Base-by-base conservation (phyloP, 345 rosid genomes). In the Rhodomyrtus tomentosa region DNA sequence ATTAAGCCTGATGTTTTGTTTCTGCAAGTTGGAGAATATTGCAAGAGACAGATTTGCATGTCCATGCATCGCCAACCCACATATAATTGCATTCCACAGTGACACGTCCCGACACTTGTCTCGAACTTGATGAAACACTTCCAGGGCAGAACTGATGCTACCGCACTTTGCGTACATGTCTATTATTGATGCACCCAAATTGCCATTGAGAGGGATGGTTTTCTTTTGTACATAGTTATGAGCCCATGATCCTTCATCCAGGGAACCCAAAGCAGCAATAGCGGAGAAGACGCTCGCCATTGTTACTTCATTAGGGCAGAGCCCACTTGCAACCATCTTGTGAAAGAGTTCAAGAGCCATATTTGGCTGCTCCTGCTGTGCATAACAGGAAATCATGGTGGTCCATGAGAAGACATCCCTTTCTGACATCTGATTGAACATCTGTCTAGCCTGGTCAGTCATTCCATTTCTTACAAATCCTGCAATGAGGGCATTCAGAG, bases 131-230 rank as follows among this genome's bases (percentile, higher is more conserved):
- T 85, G 83, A 88, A 96, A 96, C 55, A 93, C 86, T 83, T 89
- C 89, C 73, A 94, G 84, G 58, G 96, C 98, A 73, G 89, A 82
- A 80, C 87, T 86, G 56, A 94, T 91, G 90, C 95, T 94, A 45
- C 99, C 94, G n/a, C 98, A 95, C 93, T 96, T 96, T 40, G 96
- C 94, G 52, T 96, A 96, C 99, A 96, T 96, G 90, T 96, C 96
- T 24, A 96, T 92, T 48, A 96, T 86, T 56, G 98, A 91, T 81
- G 99, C 96, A 80, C 92, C 91, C 84, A 96, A 88, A 87, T 93
- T 96, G 87, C 92, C 93, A 51, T 86, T 94, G 27, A 88, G 89
- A 73, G 91, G 85, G 52, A 94, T 92, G 85, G 89, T 83, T 81
- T 90, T 92, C 4, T 59, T 68, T 59, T 27, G 82, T 14, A 94